Percentiles rank a stretch among this genome's conserved stretches.
Evolutionary conservation across 371 early-diverging fungal genomes (phyloP).

Genomic region (Mucor piriformis): DNA sequence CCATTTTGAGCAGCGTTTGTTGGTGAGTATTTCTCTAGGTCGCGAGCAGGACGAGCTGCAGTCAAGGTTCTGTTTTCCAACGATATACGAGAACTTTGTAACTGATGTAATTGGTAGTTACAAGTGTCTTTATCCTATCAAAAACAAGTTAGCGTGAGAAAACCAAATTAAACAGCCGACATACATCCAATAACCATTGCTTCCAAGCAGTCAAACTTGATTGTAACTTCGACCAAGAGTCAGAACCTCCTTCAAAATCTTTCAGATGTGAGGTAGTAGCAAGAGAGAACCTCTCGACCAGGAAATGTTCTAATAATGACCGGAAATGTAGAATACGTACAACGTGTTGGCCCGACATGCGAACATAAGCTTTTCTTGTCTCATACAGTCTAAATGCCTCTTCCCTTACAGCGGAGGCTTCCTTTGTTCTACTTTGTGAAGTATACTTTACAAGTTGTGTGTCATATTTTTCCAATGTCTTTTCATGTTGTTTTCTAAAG

Average conservation of each 20-base stretch:
- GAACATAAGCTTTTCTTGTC: conserved; percentile 65
- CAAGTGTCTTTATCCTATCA: conserved; percentile 48
- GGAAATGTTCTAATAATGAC: conserved; percentile 40
- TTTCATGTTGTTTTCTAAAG: conserved; percentile 60
- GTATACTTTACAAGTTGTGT: conserved; percentile 61
- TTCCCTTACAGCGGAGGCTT: conserved; percentile 67
- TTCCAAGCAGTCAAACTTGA: conserved; percentile 40
- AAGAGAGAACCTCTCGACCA: conserved; percentile 44
- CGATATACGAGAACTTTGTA: conserved; percentile 16
- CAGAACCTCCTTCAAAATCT: conserved; percentile 39
- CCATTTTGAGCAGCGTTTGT: conserved; percentile 4
- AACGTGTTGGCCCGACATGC: conserved; percentile 50
- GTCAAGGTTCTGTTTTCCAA: conserved; percentile 44
- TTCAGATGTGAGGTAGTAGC: conserved; percentile 43
- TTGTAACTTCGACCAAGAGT: conserved; percentile 44
- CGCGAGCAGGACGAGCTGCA: conserved; percentile 37
- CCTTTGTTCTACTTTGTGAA: conserved; percentile 65
- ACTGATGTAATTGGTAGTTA: conserved; percentile 37
- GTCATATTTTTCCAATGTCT: conserved; percentile 67
- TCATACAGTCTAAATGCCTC: conserved; percentile 73
- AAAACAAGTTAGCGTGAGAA: background rate
- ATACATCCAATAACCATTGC: conserved; percentile 48
- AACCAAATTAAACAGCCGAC: background rate
- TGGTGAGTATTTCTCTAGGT: conserved; percentile 29
- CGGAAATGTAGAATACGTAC: conserved; percentile 48